phyloP scores from a whole-genome alignment of 2,329 filamentous ascomycete genomes.

The Sclerotinia borealis region DNA sequence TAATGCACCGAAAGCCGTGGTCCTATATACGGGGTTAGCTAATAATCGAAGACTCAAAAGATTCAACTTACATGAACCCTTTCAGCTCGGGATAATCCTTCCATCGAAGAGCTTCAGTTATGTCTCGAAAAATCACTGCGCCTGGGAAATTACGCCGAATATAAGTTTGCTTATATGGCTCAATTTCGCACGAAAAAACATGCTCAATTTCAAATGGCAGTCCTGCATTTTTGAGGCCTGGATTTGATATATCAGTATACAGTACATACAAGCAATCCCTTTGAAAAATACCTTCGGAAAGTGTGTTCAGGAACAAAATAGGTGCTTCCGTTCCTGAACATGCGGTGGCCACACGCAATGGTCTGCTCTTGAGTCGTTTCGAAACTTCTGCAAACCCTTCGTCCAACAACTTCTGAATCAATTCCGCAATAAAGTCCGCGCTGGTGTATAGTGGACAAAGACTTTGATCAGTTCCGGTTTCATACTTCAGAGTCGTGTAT shows the following conservation, averaged over 20 bases:
- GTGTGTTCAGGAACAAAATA: slow-evolving; percentile 55
- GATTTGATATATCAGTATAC: slow-evolving; percentile 9
- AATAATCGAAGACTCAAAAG: neutral
- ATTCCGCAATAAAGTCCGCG: neutral
- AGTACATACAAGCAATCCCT: neutral
- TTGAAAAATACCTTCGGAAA: slow-evolving; percentile 41
- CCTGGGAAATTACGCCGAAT: slow-evolving; percentile 54
- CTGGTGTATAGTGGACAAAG: neutral
- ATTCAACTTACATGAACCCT: neutral
- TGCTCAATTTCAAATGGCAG: slow-evolving; percentile 39
- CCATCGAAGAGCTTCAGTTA: slow-evolving; percentile 44
- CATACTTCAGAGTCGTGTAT: neutral
- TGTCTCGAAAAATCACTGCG: slow-evolving; percentile 50
- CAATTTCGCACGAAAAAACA: slow-evolving; percentile 58
- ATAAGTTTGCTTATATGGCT: slow-evolving; percentile 57
- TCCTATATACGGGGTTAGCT: slow-evolving; percentile 36
- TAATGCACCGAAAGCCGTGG: slow-evolving; percentile 60
- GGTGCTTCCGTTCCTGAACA: slow-evolving; percentile 76
- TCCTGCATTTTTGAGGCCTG: neutral
- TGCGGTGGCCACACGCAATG: slow-evolving; percentile 59
- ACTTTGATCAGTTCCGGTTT: neutral
- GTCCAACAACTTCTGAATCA: neutral
- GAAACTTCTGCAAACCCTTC: neutral
- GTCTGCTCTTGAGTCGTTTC: slow-evolving; percentile 30
- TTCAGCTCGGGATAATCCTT: neutral